phyloP scores from a whole-genome alignment of 2,329 filamentous ascomycete species.

The Penicillium sp. region DNA sequence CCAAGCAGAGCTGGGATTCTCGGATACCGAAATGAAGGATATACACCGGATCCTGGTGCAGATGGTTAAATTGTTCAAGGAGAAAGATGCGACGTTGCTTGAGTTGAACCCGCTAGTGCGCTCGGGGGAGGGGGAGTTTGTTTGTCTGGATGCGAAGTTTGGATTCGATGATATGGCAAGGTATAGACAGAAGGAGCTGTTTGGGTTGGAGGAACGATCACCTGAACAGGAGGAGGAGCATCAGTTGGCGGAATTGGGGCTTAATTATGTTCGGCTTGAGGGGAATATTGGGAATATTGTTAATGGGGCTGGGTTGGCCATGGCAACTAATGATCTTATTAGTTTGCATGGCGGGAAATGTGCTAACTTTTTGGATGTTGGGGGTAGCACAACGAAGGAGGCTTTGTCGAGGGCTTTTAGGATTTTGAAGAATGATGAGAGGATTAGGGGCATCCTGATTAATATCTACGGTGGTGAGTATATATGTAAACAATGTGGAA shows the following conservation, averaged over 20 bases:
- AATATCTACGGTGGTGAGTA: conserved; percentile 50
- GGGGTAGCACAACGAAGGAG: conserved; percentile 29
- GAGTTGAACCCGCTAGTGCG: conserved; percentile 43
- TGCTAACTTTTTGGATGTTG: conserved; percentile 36
- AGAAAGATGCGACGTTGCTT: conserved; percentile 49
- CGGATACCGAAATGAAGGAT: conserved; percentile 21
- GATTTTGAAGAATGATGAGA: conserved; percentile 24
- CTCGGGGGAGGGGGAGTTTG: conserved; percentile 29
- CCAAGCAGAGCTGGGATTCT: conserved; percentile 25
- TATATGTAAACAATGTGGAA: no score
- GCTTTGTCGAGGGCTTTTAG: conserved; percentile 30
- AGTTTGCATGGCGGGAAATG: conserved; percentile 26
- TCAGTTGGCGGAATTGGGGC: conserved; percentile 36
- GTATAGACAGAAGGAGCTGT: conserved; percentile 43
- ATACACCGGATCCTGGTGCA: conserved; percentile 32
- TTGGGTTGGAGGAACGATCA: conserved; percentile 35
- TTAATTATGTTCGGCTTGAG: conserved; percentile 31
- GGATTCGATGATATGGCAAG: conserved; percentile 50
- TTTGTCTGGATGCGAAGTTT: conserved; percentile 43
- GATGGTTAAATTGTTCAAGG: conserved; percentile 38
- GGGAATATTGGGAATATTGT: conserved; percentile 36
- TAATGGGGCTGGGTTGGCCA: conserved; percentile 36
- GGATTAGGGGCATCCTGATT: conserved; percentile 47
- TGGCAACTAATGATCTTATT: conserved; percentile 36
- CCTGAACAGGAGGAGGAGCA: conserved; percentile 32